These are phyloP conservation scores for Paspalum vaginatum DNA, from an alignment of 176 grass and related monocot species.

Conservation along the genomic window DNA sequence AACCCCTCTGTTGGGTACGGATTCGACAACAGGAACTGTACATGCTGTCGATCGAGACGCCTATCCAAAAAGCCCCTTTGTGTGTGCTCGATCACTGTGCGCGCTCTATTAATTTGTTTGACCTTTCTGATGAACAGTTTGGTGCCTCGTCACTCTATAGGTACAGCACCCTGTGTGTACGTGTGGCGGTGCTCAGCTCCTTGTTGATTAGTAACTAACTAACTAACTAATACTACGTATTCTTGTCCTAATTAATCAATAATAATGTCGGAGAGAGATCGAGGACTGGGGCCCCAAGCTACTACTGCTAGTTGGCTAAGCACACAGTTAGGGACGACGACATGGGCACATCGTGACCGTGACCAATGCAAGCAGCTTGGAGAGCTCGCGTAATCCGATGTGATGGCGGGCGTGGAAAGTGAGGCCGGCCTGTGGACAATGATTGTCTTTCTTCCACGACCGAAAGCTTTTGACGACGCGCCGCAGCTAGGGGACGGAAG, in stretches of 20 bases:
- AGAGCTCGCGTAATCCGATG: background rate
- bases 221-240: too few species aligned
- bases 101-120: background rate
- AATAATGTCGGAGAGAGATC: background rate
- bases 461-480: constrained; percentile 3
- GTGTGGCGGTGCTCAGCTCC: background rate
- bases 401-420: constrained; percentile 35
- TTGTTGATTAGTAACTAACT: too few species aligned
- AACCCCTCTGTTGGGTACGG: too few species aligned
- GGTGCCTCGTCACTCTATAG: background rate
- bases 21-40: too few species aligned
- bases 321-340: too few species aligned
- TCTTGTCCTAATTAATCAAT: too few species aligned
- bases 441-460: constrained; percentile 20
- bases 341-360: too few species aligned
- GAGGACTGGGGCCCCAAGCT: background rate
- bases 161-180: too few species aligned
- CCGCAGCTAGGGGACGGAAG: background rate
- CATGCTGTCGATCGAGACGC: too few species aligned
- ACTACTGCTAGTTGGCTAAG: too few species aligned
- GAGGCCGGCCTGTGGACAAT: background rate
- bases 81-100: too few species aligned
- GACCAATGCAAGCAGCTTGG: background rate
- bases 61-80: too few species aligned
- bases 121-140: background rate